Evolutionary conservation across 2,329 filamentous ascomycete genomes (phyloP), one percentile per base, ranked within the genome.

Genomic region (Tolypocladium nubicola): DNA sequence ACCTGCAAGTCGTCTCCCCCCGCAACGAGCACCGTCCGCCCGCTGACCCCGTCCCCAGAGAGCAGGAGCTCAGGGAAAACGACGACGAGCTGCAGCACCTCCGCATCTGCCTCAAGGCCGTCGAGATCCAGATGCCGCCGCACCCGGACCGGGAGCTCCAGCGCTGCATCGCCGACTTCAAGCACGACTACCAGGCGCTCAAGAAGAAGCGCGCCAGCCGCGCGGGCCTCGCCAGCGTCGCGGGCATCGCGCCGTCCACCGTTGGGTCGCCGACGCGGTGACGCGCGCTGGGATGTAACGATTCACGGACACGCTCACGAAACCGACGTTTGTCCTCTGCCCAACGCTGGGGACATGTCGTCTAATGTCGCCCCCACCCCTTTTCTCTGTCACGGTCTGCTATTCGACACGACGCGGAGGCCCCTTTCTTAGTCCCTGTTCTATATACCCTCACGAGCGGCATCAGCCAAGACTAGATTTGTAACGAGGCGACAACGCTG

Each of bases 21-120:
- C 7, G 26, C 26, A 6, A 7, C 13, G 38, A 16, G 8, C 37
- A 21, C 53, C 19, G 13, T n/a, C 63, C 60, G 54, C 26, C 19
- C 47, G 19, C 30, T 52, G 26, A 49, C 47, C 30, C 4, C 47
- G 47, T 54, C 57, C 59, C 38, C 59, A 85, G 78, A 62, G 83
- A 82, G 65, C 73, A 79, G 41, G 79, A 85, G 62, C 74, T 81
- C 30, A 73, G 78, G 53, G 76, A 80, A 62, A 79, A 79, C 64
- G 80, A 85, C 60, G 79, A 82, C 45, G 83, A 86, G 65, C 75
- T 87, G 35, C 76, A 80, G 50, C 82, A 82, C 65, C 76, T 85
- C 47, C 80, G 82, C 58, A 81, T 88, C 60, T 79, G 82, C 65
- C 75, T 85, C 60, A 82, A 84, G 61, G 82, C 80, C 26, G 78